Evolutionary conservation across 1,139 yeast species (phyloP).

Genomic region (Saccharomyces hybrid): DNA sequence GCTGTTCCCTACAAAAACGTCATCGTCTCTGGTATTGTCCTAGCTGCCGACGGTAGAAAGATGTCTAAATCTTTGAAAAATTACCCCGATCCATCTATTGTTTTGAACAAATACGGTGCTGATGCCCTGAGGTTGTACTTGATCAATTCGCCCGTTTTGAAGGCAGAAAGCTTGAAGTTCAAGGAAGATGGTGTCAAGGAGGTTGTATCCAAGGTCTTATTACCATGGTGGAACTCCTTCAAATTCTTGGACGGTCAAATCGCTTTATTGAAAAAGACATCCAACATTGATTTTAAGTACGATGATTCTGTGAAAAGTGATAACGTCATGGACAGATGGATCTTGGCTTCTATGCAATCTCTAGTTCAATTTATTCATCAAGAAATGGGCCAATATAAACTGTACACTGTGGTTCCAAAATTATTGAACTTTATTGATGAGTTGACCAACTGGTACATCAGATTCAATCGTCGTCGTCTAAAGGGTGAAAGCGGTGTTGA

Average conservation of each 20-base stretch:
- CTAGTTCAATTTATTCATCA: slow-evolving; percentile 75
- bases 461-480: slow-evolving; percentile 95
- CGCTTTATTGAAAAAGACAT: slow-evolving; percentile 70
- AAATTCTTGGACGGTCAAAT: slow-evolving; percentile 95
- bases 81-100: slow-evolving; percentile 87
- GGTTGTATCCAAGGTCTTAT: slow-evolving; percentile 86
- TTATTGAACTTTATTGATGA: slow-evolving; percentile 83
- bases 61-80: slow-evolving; percentile 98
- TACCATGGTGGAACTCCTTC: slow-evolving; percentile 98
- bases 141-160: slow-evolving; percentile 93
- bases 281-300: slow-evolving; percentile 63
- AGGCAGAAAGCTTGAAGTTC: slow-evolving; percentile 93
- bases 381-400: slow-evolving; percentile 85
- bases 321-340: slow-evolving; percentile 97
- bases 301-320: slow-evolving; percentile 56
- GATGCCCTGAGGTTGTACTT: slow-evolving; percentile 93
- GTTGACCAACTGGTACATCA: slow-evolving; percentile 97
- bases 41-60: slow-evolving; percentile 97
- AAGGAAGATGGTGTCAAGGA: slow-evolving; percentile 99
- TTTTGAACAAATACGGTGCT: slow-evolving; percentile 87
- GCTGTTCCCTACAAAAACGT: slow-evolving; percentile 93
- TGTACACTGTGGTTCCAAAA: slow-evolving; percentile 94
- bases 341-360: slow-evolving; percentile 88
- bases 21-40: slow-evolving; percentile 91
- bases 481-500: slow-evolving; percentile 86